Conservation (phyloP, 768 basidiomycete genomes). For the Amanita pseudoporphyria region DNA sequence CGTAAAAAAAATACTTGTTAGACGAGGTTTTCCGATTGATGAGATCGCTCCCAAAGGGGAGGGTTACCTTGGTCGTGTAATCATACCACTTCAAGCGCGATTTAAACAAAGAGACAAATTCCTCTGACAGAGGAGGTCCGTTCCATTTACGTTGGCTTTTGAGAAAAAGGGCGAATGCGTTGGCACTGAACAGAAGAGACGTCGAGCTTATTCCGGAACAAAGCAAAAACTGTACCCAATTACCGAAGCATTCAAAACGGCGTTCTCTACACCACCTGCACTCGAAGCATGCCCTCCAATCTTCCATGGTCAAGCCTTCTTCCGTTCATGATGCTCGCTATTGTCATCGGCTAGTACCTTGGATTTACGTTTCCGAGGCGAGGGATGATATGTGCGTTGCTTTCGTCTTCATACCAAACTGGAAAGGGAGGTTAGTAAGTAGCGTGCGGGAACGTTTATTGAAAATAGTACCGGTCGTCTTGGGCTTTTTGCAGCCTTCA, state of each 20-base stretch:
- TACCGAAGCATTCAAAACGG: slow-evolving; percentile 57
- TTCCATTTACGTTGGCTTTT: slow-evolving; percentile 82
- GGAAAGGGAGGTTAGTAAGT: neutral
- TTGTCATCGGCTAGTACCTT: slow-evolving; percentile 11
- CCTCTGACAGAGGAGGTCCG: slow-evolving; percentile 44
- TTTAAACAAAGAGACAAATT: slow-evolving; percentile 50
- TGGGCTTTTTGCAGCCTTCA: neutral
- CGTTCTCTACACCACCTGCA: slow-evolving; percentile 70
- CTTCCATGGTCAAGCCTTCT: slow-evolving; percentile 40
- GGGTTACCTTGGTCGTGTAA: slow-evolving; percentile 50
- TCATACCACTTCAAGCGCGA: slow-evolving; percentile 47
- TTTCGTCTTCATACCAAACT: neutral
- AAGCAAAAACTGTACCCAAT: slow-evolving; percentile 43
- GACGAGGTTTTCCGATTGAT: slow-evolving; percentile 66
- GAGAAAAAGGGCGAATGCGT: slow-evolving; percentile 74
- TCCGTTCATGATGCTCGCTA: slow-evolving; percentile 19
- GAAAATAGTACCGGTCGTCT: neutral
- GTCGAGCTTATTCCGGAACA: neutral
- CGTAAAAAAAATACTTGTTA: neutral
- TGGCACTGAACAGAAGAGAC: slow-evolving; percentile 51
- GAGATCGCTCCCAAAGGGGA: slow-evolving; percentile 82
- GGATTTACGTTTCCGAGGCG: slow-evolving; percentile 10
- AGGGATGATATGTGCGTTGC: neutral
- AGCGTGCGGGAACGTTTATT: neutral
- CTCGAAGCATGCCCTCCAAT: slow-evolving; percentile 81